Base-by-base conservation (phyloP, 1,284 basidiomycete species). In the Erythrobasidium hasegawianum region DNA sequence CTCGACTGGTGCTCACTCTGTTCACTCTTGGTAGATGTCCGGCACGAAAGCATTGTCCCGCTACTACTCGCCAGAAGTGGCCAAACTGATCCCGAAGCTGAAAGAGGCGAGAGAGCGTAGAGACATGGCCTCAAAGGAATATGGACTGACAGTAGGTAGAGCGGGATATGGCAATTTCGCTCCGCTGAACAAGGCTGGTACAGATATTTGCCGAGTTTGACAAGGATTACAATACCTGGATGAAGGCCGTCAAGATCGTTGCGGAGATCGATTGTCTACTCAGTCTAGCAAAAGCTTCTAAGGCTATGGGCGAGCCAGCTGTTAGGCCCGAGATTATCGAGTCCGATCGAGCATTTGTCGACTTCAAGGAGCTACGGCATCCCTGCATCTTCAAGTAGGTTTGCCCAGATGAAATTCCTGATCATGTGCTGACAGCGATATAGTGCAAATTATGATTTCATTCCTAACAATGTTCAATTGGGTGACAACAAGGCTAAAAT, bases 91-190 rank as follows among this genome's bases (percentile, higher is more conserved):
- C 60, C 85, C 90, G 39, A 80, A 84, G 62, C 81, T 95, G 50
- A 96, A 97, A 77, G 94, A 97, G 79, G 91, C 90, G 2, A 84
- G 89, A 33, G 94, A 97, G 78, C 91, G 86, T 59, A 86, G 87
- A 49, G 87, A 82, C 62, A 83, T 83, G 1, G 86, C 86, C 5
- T 85, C 90, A 78, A 90, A 87, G 75, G 82, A 84, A 18, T 97
- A 95, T 80, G 90, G 93, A 81, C 83, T 73, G 84, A 90, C 39
- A 81, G 83, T 16, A 79, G 86, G 16, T 93, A 89, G 90, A 79
- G 89, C 67, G 85, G 86, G 24, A 84, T 86, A 16, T 82, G 92
- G 10, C 10, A 24, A 3, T 18, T 22, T 45, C 16, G 4, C n/a
- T 11, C 22, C 29, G 43, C 43, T 57, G 26, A 60, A 50, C 27